Conservation (phyloP, 164 flowering plant species). For the Stephania yunnanensis region DNA sequence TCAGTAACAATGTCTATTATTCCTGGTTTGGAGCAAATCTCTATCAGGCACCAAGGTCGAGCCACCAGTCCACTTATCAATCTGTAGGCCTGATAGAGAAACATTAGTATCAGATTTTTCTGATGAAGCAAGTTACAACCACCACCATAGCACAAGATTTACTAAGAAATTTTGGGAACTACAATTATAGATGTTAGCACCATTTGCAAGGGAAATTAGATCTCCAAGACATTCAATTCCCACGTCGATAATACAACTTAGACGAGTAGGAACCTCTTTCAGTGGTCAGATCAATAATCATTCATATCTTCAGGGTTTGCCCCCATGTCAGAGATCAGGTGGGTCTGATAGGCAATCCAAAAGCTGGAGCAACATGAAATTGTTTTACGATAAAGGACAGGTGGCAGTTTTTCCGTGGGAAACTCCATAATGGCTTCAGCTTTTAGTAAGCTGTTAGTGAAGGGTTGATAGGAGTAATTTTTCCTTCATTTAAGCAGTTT, state of each 20-base stretch:
- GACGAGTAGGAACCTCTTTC: too few relatives aligned
- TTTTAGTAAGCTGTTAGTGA: too few relatives aligned
- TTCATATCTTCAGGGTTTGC: too few relatives aligned
- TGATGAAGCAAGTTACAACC: not conserved
- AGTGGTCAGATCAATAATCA: too few relatives aligned
- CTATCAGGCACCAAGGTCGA: constrained; percentile 81
- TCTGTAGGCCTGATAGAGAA: constrained; percentile 68
- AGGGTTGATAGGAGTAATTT: too few relatives aligned
- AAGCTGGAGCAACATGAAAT: too few relatives aligned
- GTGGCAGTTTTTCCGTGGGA: too few relatives aligned
- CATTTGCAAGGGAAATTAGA: not conserved
- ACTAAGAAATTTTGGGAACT: not conserved
- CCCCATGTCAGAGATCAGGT: too few relatives aligned
- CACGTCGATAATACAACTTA: not conserved
- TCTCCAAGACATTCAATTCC: not conserved
- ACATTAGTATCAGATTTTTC: not conserved
- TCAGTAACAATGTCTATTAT: constrained; percentile 59
- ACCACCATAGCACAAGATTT: not conserved
- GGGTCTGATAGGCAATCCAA: too few relatives aligned
- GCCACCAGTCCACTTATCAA: constrained; percentile 60
- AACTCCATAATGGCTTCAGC: too few relatives aligned
- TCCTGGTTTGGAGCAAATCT: constrained; percentile 75
- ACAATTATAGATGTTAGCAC: not conserved
- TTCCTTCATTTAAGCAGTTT: too few relatives aligned
- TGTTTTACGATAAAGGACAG: too few relatives aligned